phyloP scores from a whole-genome alignment of 2,329 filamentous ascomycete genomes.

The Xylaria sp. region DNA sequence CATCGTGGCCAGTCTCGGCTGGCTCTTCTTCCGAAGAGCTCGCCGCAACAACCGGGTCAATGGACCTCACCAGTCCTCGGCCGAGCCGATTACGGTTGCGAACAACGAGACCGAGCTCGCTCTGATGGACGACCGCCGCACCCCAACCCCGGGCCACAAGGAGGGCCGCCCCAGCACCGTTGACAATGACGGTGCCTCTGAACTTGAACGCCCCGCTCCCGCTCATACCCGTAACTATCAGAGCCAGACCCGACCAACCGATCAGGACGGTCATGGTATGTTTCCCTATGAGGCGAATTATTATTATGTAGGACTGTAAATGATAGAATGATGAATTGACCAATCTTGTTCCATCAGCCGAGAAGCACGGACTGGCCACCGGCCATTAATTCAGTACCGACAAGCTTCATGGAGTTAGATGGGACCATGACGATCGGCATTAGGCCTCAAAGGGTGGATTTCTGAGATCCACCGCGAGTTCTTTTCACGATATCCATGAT shows the following conservation, averaged over 20 bases:
- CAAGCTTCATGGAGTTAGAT: too few species aligned
- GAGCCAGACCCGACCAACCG: slow-evolving; percentile 13
- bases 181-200: slow-evolving; percentile 21
- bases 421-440: too few species aligned
- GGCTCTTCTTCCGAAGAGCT: slow-evolving; percentile 28
- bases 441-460: too few species aligned
- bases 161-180: slow-evolving; percentile 17
- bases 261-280: slow-evolving; percentile 16
- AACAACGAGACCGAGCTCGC: slow-evolving; percentile 14
- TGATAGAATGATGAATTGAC: slow-evolving; percentile 1
- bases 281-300: neutral
- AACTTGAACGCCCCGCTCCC: slow-evolving; percentile 16
- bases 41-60: slow-evolving; percentile 21
- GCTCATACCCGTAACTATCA: slow-evolving; percentile 12
- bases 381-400: neutral
- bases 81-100: neutral
- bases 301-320: neutral
- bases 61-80: slow-evolving; percentile 8
- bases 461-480: slow-evolving; percentile 2
- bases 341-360: neutral
- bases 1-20: slow-evolving; percentile 23
- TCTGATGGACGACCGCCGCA: slow-evolving; percentile 9
- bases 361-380: neutral
- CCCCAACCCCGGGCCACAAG: slow-evolving; percentile 21
- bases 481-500: neutral